phyloP scores from a whole-genome alignment of 1,284 basidiomycete genomes.

The Gomphus bonarii region DNA sequence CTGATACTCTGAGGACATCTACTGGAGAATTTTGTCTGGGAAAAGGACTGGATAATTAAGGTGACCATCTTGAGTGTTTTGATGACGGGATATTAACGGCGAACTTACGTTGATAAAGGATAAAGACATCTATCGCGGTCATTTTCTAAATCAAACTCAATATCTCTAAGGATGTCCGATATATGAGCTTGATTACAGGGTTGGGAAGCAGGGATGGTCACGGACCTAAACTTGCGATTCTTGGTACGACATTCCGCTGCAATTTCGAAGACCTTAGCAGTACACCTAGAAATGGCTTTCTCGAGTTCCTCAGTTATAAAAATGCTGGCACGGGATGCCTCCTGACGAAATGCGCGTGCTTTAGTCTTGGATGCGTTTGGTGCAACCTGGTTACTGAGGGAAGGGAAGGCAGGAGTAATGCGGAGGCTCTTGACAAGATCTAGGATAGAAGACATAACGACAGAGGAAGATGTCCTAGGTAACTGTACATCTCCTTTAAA shows the following conservation, averaged over 20 bases:
- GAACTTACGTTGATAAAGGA: slow-evolving; percentile 20
- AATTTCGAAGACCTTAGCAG: slow-evolving; percentile 18
- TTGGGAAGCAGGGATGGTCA: background rate
- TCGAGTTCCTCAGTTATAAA: slow-evolving; percentile 21
- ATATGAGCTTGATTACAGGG: too few species aligned
- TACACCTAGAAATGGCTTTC: slow-evolving; percentile 20
- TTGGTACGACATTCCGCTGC: slow-evolving; percentile 19
- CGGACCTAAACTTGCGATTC: slow-evolving; percentile 20
- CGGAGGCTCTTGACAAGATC: background rate
- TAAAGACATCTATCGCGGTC: slow-evolving; percentile 34
- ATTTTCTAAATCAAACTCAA: slow-evolving; percentile 41
- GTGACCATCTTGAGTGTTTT: background rate
- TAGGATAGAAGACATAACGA: background rate
- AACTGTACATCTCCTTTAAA: too few species aligned
- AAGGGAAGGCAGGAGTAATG: background rate
- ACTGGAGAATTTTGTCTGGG: slow-evolving; percentile 24
- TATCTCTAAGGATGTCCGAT: slow-evolving; percentile 26
- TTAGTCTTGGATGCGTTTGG: background rate
- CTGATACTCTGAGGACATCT: slow-evolving; percentile 32
- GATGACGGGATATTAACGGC: background rate
- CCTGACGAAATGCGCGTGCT: slow-evolving; percentile 19
- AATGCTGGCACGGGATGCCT: slow-evolving; percentile 21
- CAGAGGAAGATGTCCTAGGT: too few species aligned
- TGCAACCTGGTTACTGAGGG: background rate
- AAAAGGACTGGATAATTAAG: background rate